A percentile compares a stretch with the other conserved stretches of the same genome.
Conservation (phyloP, 352 stramenopile genomes). For the Phytophthora vignae region DNA sequence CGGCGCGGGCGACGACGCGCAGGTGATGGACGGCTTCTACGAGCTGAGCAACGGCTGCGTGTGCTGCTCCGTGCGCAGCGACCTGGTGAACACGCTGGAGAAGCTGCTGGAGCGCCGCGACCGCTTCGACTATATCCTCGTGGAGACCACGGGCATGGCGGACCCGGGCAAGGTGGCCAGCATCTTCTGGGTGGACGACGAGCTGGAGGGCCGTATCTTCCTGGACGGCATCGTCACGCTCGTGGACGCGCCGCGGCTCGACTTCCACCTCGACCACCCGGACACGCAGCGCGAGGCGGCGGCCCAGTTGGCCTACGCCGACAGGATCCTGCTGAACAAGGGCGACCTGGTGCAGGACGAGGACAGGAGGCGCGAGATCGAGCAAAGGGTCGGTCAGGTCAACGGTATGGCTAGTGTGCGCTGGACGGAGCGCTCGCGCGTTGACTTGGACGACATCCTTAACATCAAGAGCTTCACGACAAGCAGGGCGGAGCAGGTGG, state of each 20-base stretch:
- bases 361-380: conserved; percentile 46
- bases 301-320: conserved; percentile 98
- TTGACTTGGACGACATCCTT: conserved; percentile 79
- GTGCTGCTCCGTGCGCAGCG: conserved; percentile 96
- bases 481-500: conserved; percentile 64
- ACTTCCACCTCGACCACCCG: conserved; percentile 67
- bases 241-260: conserved; percentile 95
- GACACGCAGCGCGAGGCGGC: conserved; percentile 86
- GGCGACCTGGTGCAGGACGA: conserved; percentile 92
- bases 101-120: conserved; percentile 82
- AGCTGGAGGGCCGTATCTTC: conserved; percentile 88
- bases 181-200: conserved; percentile 97
- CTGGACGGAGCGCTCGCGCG: conserved; percentile 67
- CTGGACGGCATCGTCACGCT: conserved; percentile 98
- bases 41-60: conserved; percentile 98
- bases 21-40: conserved; percentile 90
- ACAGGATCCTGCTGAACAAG: conserved; percentile 99
- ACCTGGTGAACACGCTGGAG: conserved; percentile 88
- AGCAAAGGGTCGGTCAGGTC: conserved; percentile 50
- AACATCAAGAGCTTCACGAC: conserved; percentile 85
- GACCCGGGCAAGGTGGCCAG: conserved; percentile 95
- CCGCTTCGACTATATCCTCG: conserved; percentile 92
- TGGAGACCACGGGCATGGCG: conserved; percentile 96
- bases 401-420: conserved; percentile 75
- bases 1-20: conserved; percentile 50